phyloP scores from a whole-genome alignment of 805 yeast genomes.

The Candida oleophila region DNA sequence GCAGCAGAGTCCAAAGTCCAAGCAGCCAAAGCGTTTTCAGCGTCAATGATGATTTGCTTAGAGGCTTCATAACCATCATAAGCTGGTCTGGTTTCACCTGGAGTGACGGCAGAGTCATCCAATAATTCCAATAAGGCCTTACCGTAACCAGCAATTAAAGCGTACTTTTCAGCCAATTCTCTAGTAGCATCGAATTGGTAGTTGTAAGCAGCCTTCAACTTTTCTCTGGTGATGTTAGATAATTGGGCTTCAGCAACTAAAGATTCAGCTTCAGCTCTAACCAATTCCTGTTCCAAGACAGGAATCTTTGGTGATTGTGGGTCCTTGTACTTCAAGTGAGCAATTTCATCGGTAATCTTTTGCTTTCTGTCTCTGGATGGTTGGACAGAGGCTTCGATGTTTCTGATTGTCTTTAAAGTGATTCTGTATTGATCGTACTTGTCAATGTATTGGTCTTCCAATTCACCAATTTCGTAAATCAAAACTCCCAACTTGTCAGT shows the following conservation, averaged over 20 bases:
- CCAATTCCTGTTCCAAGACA: slow-evolving; percentile 83
- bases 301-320: slow-evolving; percentile 81
- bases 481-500: slow-evolving; percentile 86
- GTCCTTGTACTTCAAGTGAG: slow-evolving; percentile 79
- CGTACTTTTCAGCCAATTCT: slow-evolving; percentile 83
- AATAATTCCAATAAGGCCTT: slow-evolving; percentile 79
- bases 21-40: slow-evolving; percentile 76
- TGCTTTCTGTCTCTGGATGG: slow-evolving; percentile 86
- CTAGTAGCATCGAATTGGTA: slow-evolving; percentile 83
- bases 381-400: slow-evolving; percentile 84
- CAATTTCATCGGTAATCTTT: slow-evolving; percentile 82
- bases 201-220: slow-evolving; percentile 79
- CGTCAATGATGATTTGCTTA: slow-evolving; percentile 82
- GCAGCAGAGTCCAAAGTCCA: slow-evolving; percentile 85
- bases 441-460: slow-evolving; percentile 85
- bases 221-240: slow-evolving; percentile 84
- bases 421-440: slow-evolving; percentile 83
- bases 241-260: slow-evolving; percentile 90
- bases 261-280: slow-evolving; percentile 89
- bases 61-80: slow-evolving; percentile 89
- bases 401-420: slow-evolving; percentile 76
- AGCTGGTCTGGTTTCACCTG: slow-evolving; percentile 90
- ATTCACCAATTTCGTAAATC: slow-evolving; percentile 78
- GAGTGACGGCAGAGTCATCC: slow-evolving; percentile 84
- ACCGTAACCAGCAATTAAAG: slow-evolving; percentile 87